Conservation (phyloP, 257 asterid genomes). For the Rehmannia glutinosa region DNA sequence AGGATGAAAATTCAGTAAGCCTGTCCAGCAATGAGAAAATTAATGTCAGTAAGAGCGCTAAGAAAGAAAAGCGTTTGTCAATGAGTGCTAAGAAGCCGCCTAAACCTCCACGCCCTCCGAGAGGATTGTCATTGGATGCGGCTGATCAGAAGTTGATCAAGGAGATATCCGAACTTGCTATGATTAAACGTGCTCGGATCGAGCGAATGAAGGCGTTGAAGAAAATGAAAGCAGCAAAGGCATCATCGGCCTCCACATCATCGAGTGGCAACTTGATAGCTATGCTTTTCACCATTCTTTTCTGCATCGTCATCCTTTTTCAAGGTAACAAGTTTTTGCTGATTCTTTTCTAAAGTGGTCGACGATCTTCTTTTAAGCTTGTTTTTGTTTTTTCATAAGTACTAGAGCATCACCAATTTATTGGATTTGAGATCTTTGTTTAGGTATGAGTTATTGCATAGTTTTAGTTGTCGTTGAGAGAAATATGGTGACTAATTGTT, state of each 20-base stretch:
- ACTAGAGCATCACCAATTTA: neutral
- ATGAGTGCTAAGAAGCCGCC: slow-evolving; percentile 68
- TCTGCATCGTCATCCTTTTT: slow-evolving; percentile 56
- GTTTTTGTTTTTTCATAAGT: neutral
- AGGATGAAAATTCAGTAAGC: slow-evolving; percentile 21
- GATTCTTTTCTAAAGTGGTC: neutral
- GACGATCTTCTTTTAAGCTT: neutral
- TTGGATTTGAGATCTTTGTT: neutral
- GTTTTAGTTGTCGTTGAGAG: too few relatives aligned
- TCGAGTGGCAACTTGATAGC: slow-evolving; percentile 58
- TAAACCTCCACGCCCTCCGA: slow-evolving; percentile 84
- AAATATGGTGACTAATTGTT: neutral
- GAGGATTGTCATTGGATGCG: slow-evolving; percentile 73
- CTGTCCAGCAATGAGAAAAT: neutral
- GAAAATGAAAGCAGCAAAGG: slow-evolving; percentile 61
- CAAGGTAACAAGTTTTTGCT: slow-evolving; percentile 44
- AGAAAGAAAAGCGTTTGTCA: slow-evolving; percentile 51
- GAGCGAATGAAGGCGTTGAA: slow-evolving; percentile 78
- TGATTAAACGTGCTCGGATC: slow-evolving; percentile 67
- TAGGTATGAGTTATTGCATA: too few relatives aligned
- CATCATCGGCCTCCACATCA: slow-evolving; percentile 35
- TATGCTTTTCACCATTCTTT: slow-evolving; percentile 58
- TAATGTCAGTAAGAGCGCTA: slow-evolving; percentile 27
- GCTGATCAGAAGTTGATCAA: slow-evolving; percentile 82
- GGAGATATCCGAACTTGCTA: slow-evolving; percentile 65